These are phyloP conservation scores for Dioszegia crocea DNA, from an alignment of 768 basidiomycete species.

Conservation along the genomic window DNA sequence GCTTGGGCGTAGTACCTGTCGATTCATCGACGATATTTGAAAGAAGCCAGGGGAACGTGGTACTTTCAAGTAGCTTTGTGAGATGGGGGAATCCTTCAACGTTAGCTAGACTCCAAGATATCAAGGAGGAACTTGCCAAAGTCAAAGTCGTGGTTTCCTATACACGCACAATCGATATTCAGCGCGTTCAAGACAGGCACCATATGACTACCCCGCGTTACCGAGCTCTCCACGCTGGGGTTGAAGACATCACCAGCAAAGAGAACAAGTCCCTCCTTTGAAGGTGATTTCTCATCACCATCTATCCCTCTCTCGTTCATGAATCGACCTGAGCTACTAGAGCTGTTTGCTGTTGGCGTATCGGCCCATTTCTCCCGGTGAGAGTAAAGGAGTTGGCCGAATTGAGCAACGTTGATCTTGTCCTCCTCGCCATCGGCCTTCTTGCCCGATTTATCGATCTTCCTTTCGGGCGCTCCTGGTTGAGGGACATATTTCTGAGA, in stretches of 20 bases:
- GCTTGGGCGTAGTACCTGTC: conserved; percentile 62
- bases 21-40: conserved; percentile 69
- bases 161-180: conserved; percentile 71
- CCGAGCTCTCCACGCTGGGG: conserved; percentile 77
- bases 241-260: conserved; percentile 90
- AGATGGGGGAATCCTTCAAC: conserved; percentile 46
- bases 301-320: no score
- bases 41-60: conserved; percentile 80
- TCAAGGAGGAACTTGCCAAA: conserved; percentile 33
- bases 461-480: conserved; percentile 25
- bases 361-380: conserved; percentile 61
- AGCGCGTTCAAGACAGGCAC: conserved; percentile 81
- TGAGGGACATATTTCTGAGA: conserved; percentile 61
- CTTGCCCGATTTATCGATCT: not conserved
- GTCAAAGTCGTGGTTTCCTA: conserved; percentile 94
- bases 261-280: conserved; percentile 65
- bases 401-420: conserved; percentile 83
- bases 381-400: conserved; percentile 65
- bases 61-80: conserved; percentile 61
- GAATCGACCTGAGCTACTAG: no score
- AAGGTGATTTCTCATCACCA: conserved; percentile 52
- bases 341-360: conserved; percentile 13
- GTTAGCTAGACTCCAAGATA: not conserved
- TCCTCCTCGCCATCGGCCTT: conserved; percentile 41
- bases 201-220: conserved; percentile 89